These are phyloP conservation scores for Pseudocercospora fijiensis DNA, from an alignment of 2,329 filamentous ascomycete genomes.

Conservation along the genomic window DNA sequence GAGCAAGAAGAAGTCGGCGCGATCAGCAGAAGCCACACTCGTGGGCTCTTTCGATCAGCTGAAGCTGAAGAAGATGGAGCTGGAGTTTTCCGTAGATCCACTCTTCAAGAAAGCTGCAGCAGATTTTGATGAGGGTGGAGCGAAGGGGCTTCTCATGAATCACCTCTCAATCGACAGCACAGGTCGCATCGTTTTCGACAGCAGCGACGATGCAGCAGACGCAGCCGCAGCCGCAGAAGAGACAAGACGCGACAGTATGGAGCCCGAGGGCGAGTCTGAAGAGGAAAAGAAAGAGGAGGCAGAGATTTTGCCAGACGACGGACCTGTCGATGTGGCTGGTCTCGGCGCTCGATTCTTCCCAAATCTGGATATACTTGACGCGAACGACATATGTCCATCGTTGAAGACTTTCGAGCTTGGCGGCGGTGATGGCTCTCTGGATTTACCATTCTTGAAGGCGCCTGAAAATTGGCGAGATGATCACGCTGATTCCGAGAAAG, in stretches of 20 bases:
- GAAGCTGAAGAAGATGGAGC: conserved; percentile 94
- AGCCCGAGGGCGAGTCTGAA: conserved; percentile 46
- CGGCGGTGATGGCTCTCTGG: conserved; percentile 76
- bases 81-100: conserved; percentile 94
- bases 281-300: conserved; percentile 47
- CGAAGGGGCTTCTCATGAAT: conserved; percentile 90
- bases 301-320: conserved; percentile 51
- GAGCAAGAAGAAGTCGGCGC: conserved; percentile 68
- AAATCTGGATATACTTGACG: conserved; percentile 71
- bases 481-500: conserved; percentile 52
- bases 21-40: conserved; percentile 89
- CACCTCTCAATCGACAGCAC: conserved; percentile 92
- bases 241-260: conserved; percentile 39
- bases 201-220: conserved; percentile 77
- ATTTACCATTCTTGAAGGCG: conserved; percentile 89
- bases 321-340: conserved; percentile 74
- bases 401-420: conserved; percentile 92
- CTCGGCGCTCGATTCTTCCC: conserved; percentile 84
- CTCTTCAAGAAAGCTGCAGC: conserved; percentile 99
- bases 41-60: conserved; percentile 83
- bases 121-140: conserved; percentile 96
- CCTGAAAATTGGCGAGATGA: conserved; percentile 77
- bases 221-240: conserved; percentile 43
- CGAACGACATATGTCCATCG: conserved; percentile 90
- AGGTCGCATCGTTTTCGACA: conserved; percentile 95